Evolutionary conservation across 257 asterid species (phyloP), one percentile per base, ranked within the genome.

Genomic region (Handroanthus guayacan): DNA sequence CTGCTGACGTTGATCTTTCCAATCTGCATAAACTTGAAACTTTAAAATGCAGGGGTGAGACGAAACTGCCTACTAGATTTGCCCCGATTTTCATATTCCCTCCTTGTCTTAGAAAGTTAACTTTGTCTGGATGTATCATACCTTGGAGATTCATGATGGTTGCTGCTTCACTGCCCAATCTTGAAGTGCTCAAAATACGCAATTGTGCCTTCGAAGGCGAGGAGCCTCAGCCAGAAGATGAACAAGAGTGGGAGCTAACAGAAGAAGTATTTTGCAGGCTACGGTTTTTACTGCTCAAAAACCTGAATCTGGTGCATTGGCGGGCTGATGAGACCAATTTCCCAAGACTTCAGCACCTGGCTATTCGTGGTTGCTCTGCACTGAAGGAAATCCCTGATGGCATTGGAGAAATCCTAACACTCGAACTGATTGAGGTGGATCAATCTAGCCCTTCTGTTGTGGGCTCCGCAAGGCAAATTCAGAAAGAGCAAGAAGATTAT

Each of bases 331-430:
- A 54, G 18, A 13, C 58, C 45, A 56, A 76, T 61, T 72, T 81
- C 56, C 82, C 85, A 6, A 52, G 20, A 3, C 85, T 81, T 11
- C 75, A 57, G 25, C 50, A 38, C 10, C 64, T 81, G 43, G 44
- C 44, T 6, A 36, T 72, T 20, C 51, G 71, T 36, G 2, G 4
- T 3, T 68, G 78, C 20, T 0, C 6, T 34, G 2, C 5, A 4
- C 63, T 81, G 41, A 38, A 67, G 72, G 73, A 64, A 25, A 72
- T 81, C 36, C 80, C 82, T 11, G 16, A 8, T 17, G 79, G 39
- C 20, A 31, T 81, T 38, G 82, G 72, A 41, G 72, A 58, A 9
- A 25, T 25, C 31, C 31, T 25, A 25, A 79, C 79, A 36, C 74
- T 82, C 0, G 55, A 65, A 48, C 5, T 70, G 37, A 79, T 82